Percentiles rank a stretch among this genome's conserved stretches.
Evolutionary conservation across 2,329 filamentous ascomycete species (phyloP).

Genomic region (Penicillium sp.): DNA sequence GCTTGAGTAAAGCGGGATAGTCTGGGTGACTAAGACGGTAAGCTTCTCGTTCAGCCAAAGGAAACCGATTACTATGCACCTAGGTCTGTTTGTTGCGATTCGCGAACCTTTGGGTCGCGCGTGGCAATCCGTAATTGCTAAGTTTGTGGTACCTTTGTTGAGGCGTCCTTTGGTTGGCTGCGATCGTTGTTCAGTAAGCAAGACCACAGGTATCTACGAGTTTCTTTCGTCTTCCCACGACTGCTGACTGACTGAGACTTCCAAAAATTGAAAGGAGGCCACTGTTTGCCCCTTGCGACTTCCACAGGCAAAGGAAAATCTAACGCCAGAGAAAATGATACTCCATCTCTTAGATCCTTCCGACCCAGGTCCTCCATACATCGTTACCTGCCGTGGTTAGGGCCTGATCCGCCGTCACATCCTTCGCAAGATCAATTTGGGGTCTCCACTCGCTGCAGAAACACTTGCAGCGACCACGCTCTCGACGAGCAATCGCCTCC

Average conservation of each 20-base stretch:
- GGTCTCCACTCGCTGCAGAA: constrained; percentile 36
- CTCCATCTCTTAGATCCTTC: neutral
- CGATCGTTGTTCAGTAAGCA: constrained; percentile 15
- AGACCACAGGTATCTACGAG: neutral
- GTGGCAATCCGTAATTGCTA: constrained; percentile 23
- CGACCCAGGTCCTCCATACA: constrained; percentile 19
- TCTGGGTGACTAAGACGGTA: neutral
- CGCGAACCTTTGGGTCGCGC: constrained; percentile 23
- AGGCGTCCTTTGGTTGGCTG: constrained; percentile 12
- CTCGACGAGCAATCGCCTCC: constrained; percentile 34
- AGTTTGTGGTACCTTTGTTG: constrained; percentile 14
- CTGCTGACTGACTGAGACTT: too few species aligned
- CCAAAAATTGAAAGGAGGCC: neutral
- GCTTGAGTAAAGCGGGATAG: neutral
- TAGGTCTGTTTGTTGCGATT: constrained; percentile 7
- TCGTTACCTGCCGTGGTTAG: constrained; percentile 36
- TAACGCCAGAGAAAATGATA: constrained; percentile 1
- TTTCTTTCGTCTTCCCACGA: too few species aligned
- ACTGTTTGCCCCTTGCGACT: constrained; percentile 1
- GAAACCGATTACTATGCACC: neutral
- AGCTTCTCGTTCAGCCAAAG: neutral
- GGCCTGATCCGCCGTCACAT: constrained; percentile 41
- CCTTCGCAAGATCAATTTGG: constrained; percentile 29
- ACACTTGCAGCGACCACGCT: constrained; percentile 42
- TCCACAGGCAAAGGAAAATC: neutral